Evolutionary conservation across 2,329 filamentous ascomycete species (phyloP).

Genomic region (Ceratocystis papillata): DNA sequence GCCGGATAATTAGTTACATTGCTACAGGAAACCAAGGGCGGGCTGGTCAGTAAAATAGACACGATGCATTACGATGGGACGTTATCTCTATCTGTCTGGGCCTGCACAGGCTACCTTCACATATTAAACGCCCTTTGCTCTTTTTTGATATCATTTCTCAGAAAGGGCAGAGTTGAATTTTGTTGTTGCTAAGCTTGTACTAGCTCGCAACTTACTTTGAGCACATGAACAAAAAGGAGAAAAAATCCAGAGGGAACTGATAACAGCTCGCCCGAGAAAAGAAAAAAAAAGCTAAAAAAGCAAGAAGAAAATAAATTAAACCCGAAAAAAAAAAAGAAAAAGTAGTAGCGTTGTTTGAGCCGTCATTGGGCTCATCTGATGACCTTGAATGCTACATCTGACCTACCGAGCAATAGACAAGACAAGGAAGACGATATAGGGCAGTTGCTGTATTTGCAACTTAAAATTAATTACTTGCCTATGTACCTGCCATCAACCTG

Average conservation of each 20-base stretch:
- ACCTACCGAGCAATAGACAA: not conserved
- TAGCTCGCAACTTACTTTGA: not conserved
- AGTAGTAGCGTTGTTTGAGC: not conserved
- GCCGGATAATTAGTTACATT: not conserved
- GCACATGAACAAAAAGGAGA: not conserved
- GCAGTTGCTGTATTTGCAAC: too few species aligned
- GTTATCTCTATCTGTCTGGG: not conserved
- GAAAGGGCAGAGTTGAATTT: not conserved
- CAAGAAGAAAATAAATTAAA: not conserved
- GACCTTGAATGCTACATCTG: not conserved
- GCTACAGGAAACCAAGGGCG: not conserved
- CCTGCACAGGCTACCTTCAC: not conserved
- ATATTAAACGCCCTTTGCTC: not conserved
- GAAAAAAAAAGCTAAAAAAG: not conserved
- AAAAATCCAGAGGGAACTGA: not conserved
- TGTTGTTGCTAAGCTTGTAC: not conserved
- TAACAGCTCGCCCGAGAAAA: not conserved
- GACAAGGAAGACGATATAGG: too few species aligned
- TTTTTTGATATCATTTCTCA: not conserved
- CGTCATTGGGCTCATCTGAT: not conserved
- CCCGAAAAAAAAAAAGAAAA: not conserved
- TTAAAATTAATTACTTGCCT: too few species aligned
- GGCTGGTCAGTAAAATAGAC: not conserved
- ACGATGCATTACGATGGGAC: not conserved
- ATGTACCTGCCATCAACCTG: not conserved